Evolutionary conservation across 1,284 basidiomycete genomes (phyloP).

Genomic region (Apiotrichum gamsii): DNA sequence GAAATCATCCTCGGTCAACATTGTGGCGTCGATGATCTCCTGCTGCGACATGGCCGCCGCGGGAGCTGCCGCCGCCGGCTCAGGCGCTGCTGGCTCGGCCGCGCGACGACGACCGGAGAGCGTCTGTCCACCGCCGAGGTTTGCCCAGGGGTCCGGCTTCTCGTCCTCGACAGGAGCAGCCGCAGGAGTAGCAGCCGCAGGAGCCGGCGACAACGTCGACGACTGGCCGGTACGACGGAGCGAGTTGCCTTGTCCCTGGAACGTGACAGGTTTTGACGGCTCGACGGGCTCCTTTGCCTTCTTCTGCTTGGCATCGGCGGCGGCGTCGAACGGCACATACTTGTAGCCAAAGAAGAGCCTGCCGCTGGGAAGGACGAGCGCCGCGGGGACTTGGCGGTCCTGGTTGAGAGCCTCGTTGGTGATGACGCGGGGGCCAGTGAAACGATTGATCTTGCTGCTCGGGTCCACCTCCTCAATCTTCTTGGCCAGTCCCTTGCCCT

Average conservation of each 20-base stretch:
- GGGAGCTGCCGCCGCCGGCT: slow-evolving; percentile 1
- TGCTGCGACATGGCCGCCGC: slow-evolving; percentile 5
- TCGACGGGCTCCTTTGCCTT: slow-evolving; percentile 26
- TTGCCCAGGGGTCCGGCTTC: slow-evolving; percentile 43
- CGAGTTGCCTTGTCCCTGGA: slow-evolving; percentile 39
- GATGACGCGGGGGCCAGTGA: slow-evolving; percentile 74
- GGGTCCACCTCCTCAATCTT: slow-evolving; percentile 72
- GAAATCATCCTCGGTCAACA: slow-evolving; percentile 43
- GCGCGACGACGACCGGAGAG: slow-evolving; percentile 20
- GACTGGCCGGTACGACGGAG: slow-evolving; percentile 21
- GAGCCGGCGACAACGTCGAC: neutral
- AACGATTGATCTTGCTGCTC: slow-evolving; percentile 78
- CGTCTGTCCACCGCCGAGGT: slow-evolving; percentile 40
- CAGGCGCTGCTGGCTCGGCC: neutral
- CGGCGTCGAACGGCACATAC: slow-evolving; percentile 60
- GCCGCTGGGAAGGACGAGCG: slow-evolving; percentile 83
- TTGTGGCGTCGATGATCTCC: slow-evolving; percentile 40
- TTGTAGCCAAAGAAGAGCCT: slow-evolving; percentile 92
- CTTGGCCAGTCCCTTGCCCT: slow-evolving; percentile 82
- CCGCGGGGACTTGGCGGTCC: slow-evolving; percentile 76
- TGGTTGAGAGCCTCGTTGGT: slow-evolving; percentile 71
- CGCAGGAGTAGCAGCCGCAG: neutral
- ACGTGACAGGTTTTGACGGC: slow-evolving; percentile 21
- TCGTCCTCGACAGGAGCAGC: slow-evolving; percentile 9
- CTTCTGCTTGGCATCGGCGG: slow-evolving; percentile 38